Evolutionary conservation across 495 filamentous ascomycete species (phyloP), one percentile per base, ranked within the genome.

Genomic region (Neurospora sp.): DNA sequence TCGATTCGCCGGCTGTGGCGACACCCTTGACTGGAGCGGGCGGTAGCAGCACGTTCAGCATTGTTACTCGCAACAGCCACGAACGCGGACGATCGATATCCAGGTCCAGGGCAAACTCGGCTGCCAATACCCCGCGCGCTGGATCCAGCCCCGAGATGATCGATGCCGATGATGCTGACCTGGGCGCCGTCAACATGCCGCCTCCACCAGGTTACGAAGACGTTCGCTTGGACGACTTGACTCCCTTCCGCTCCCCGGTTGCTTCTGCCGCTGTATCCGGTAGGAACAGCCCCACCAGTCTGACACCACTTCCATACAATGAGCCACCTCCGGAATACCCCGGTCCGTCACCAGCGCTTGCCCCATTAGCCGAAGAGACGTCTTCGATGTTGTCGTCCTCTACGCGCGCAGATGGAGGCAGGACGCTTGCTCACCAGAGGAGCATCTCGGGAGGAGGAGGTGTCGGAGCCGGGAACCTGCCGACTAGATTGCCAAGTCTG

Each of bases 141-240:
- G 79, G 79, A 11, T 85, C 85, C 12, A 79, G 79, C 38, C 77
- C 82, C 23, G 82, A 82, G 69, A 81, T 85, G 6, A 84, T 84
- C 27, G 83, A 85, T 69, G 80, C 82, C 54, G 79, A 82, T 37
- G 79, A 85, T 77, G 81, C 80, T 18, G 82, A 88, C 77, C 75
- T 88, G 70, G 81, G 86, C 76, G 83, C 85, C 70, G 73, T 78
- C 71, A 78, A 83, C 73, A 83, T 89, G 79, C 86, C 86, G 8
- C 83, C 54, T 31, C 84, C 85, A 2, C 87, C 87, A 1, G 86
- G 82, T 18, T 89, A 89, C 75, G 87, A 89, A 72, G 85, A 88
- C 62, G 85, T 89, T 5, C 85, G 84, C 72, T 73, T 89, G 37
- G 83, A 84, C 48, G 84, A 85, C 70, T 37, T 76, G 37, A 78